Evolutionary conservation across 495 filamentous ascomycete genomes (phyloP), one percentile per base, ranked within the genome.

Genomic region (Corynascus novoguineensis): DNA sequence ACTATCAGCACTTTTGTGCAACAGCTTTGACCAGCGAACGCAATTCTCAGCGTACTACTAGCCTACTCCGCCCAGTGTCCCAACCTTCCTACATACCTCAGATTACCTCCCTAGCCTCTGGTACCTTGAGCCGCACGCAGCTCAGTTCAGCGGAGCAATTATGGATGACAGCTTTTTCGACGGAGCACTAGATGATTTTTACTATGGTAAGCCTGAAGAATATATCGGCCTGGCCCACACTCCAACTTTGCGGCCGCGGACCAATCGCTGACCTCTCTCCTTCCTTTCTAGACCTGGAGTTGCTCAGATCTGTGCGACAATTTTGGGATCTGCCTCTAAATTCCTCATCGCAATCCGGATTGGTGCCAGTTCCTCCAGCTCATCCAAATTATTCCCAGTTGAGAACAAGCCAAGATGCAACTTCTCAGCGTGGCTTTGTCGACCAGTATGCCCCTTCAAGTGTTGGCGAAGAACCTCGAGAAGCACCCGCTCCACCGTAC

Each of bases 81-180:
- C n/a, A n/a, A n/a, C n/a, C n/a, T n/a, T n/a, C n/a, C n/a, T 41
- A 9, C 17, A 15, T 21, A 17, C 37, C 17, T 17, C 37, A 21
- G n/a, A n/a, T n/a, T n/a, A n/a, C n/a, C n/a, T n/a, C n/a, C n/a
- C n/a, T n/a, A n/a, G n/a, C n/a, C 24, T 27, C 3, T 10, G 46
- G 11, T 1, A 19, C 8, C 45, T 15, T 17, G 14, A 28, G 25
- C 15, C 14, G 3, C 27, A 11, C 21, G 15, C 45, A 32, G 37
- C n/a, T 41, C 12, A 38, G 17, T 14, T 15, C 12, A 24, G 2
- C n/a, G 8, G 27, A 53, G 28, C 34, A 28, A 17, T 42, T 9
- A 60, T 60, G 58, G 29, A 27, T 1, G 40, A 56, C 53, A 60
- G 24, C 31, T 60, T 60, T 41, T 60, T 60, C 29, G 52, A 60